phyloP scores from a whole-genome alignment of 1,284 basidiomycete genomes.

The Caloboletus inedulis region DNA sequence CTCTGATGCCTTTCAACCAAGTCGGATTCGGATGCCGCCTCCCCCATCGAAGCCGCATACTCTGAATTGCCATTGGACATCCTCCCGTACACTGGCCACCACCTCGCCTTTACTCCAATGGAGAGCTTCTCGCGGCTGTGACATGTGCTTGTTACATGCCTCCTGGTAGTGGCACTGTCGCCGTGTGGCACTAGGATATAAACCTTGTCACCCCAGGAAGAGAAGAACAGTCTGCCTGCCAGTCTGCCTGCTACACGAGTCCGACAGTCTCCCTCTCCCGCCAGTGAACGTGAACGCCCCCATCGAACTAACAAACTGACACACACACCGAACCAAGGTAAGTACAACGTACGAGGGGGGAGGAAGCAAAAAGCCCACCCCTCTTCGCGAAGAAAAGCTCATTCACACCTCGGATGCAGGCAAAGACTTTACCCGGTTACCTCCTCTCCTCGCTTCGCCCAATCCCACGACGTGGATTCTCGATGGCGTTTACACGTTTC shows the following conservation, averaged over 20 bases:
- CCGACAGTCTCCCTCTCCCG: background rate
- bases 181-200: conserved; percentile 28
- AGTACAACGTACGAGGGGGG: background rate
- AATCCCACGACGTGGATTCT: background rate
- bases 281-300: background rate
- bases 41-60: background rate
- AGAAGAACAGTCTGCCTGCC: conserved; percentile 4
- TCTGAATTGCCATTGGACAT: conserved; percentile 13
- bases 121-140: conserved; percentile 29
- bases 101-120: conserved; percentile 15
- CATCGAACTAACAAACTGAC: background rate
- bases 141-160: conserved; percentile 16
- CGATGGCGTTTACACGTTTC: conserved; percentile 29
- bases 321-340: conserved; percentile 6
- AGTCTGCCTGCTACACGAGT: conserved; percentile 8
- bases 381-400: background rate
- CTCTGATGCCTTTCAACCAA: background rate
- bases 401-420: conserved; percentile 10
- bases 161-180: conserved; percentile 30
- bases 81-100: conserved; percentile 7
- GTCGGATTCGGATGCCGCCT: background rate
- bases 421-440: background rate
- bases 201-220: conserved; percentile 3
- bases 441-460: too few species aligned
- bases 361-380: background rate